phyloP scores from a whole-genome alignment of 352 stramenopile species.

The Phytophthora hybrid region DNA sequence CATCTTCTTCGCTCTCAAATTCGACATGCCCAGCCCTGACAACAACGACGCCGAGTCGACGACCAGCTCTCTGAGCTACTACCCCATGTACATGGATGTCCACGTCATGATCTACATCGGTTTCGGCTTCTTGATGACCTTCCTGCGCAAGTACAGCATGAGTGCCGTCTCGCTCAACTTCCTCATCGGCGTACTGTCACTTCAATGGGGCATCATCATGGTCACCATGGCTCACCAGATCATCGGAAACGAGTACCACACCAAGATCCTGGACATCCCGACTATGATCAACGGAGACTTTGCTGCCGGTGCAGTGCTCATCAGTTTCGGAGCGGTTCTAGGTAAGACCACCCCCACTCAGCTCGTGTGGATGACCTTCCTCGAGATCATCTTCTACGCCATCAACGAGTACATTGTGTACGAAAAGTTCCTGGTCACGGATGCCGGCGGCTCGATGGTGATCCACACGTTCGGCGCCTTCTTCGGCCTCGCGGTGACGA shows the following conservation, averaged over 20 bases:
- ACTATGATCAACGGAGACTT: constrained; percentile 87
- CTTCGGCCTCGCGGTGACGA: constrained; percentile 78
- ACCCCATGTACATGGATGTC: constrained; percentile 82
- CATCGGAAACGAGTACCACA: constrained; percentile 49
- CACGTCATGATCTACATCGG: constrained; percentile 90
- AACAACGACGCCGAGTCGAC: constrained; percentile 3
- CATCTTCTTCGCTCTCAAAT: constrained; percentile 57
- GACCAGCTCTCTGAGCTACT: constrained; percentile 25
- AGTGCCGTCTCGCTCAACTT: constrained; percentile 85
- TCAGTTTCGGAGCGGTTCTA: constrained; percentile 82
- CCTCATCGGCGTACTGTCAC: constrained; percentile 66
- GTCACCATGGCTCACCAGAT: constrained; percentile 74
- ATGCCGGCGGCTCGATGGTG: constrained; percentile 84
- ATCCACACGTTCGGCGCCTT: constrained; percentile 89
- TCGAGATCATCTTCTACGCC: constrained; percentile 80
- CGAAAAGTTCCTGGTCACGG: constrained; percentile 63
- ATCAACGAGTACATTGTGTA: constrained; percentile 83
- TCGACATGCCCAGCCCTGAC: constrained; percentile 45
- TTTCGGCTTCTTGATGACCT: constrained; percentile 92
- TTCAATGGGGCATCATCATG: constrained; percentile 78
- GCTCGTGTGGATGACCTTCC: constrained; percentile 79
- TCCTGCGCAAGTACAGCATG: constrained; percentile 84
- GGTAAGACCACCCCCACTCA: constrained; percentile 82
- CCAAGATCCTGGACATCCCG: constrained; percentile 64
- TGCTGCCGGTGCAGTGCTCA: constrained; percentile 75